A percentile compares a stretch with the other conserved stretches of the same genome.
Conservation (phyloP, 148 eudicot genomes). For the Camellia granthamiana region DNA sequence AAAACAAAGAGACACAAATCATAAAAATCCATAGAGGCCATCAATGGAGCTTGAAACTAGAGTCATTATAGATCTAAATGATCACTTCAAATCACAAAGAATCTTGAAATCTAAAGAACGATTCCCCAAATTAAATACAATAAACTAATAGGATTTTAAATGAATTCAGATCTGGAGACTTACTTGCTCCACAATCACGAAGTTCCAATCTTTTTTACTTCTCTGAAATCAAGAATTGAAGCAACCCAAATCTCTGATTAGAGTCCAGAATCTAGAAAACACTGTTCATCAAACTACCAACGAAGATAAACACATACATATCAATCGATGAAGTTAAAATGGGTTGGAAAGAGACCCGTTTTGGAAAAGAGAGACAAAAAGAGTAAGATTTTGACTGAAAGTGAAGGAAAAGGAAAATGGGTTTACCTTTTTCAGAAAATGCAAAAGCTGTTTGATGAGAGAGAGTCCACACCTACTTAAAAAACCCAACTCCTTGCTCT, state of each 20-base stretch:
- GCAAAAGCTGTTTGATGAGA: not conserved
- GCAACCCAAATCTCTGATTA: conserved; percentile 11
- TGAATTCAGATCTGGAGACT: conserved; percentile 49
- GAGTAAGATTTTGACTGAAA: not conserved
- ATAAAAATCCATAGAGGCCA: not conserved
- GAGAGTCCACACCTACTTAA: not conserved
- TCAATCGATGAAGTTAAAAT: conserved; percentile 18
- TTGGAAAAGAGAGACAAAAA: conserved; percentile 21
- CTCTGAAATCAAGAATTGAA: conserved; percentile 21
- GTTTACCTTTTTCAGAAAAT: conserved; percentile 27
- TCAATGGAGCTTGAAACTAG: conserved; percentile 21
- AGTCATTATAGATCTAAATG: conserved; percentile 44
- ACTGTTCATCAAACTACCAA: conserved; percentile 1
- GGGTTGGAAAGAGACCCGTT: conserved; percentile 45
- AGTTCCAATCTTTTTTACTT: conserved; percentile 9
- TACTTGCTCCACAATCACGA: conserved; percentile 41
- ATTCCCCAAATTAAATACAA: conserved; percentile 10
- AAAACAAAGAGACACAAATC: not conserved
- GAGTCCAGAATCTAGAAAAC: conserved; percentile 12
- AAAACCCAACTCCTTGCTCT: not conserved
- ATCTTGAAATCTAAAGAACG: conserved; percentile 1
- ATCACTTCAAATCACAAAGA: conserved; percentile 17
- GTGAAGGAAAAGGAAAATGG: conserved; percentile 23
- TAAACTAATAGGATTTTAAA: conserved; percentile 9
- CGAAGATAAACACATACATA: no score